Evolutionary conservation across 2,329 filamentous ascomycete species (phyloP).

Genomic region (Penicillium sp.): DNA sequence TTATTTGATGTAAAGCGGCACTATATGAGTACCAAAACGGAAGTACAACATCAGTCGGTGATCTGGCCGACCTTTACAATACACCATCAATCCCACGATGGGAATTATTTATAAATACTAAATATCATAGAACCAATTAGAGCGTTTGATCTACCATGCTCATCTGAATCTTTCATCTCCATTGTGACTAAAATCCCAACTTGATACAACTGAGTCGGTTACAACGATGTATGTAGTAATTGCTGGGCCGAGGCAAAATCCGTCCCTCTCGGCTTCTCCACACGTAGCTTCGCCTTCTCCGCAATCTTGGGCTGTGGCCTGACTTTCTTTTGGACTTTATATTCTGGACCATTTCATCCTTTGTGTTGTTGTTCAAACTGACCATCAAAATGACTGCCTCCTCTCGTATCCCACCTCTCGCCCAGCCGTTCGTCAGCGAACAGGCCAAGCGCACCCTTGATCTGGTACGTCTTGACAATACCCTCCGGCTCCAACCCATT

Average conservation of each 20-base stretch:
- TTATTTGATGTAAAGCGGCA: too few relatives aligned
- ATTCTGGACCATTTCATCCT: slow-evolving; percentile 13
- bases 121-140: too few relatives aligned
- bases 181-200: too few relatives aligned
- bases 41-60: too few relatives aligned
- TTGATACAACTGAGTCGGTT: too few relatives aligned
- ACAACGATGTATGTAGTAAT: not conserved
- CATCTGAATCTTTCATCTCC: too few relatives aligned
- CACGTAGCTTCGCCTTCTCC: slow-evolving; percentile 23
- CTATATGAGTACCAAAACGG: too few relatives aligned
- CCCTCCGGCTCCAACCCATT: not conserved
- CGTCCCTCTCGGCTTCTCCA: slow-evolving; percentile 32
- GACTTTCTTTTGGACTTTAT: slow-evolving; percentile 14
- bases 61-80: too few relatives aligned
- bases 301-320: slow-evolving; percentile 19
- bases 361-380: not conserved
- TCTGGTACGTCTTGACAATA: slow-evolving; percentile 48
- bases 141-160: too few relatives aligned
- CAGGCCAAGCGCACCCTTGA: slow-evolving; percentile 81
- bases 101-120: too few relatives aligned
- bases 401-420: slow-evolving; percentile 58
- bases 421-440: slow-evolving; percentile 70
- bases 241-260: slow-evolving; percentile 30
- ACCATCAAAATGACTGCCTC: slow-evolving; percentile 50
- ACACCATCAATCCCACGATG: too few relatives aligned